A percentile compares a stretch with the other conserved stretches of the same genome.
These are phyloP conservation scores for Glebionis coronaria DNA, from an alignment of 129 eudicot species.

Conservation along the genomic window DNA sequence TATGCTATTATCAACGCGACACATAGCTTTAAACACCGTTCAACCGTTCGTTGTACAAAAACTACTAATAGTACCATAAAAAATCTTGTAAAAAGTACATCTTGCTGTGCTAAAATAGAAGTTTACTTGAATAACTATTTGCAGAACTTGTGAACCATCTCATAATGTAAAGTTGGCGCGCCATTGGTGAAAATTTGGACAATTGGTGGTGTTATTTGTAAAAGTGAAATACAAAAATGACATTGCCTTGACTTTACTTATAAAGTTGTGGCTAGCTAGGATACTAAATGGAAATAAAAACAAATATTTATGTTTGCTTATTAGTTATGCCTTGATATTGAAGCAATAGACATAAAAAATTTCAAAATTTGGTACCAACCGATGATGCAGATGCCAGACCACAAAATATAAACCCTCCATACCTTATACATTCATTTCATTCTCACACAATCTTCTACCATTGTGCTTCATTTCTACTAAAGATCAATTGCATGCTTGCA, in stretches of 20 bases:
- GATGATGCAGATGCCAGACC: slow-evolving; percentile 29
- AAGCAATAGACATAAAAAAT: slow-evolving; percentile 23
- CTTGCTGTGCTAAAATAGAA: too few species aligned
- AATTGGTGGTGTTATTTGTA: background rate
- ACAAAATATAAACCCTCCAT: slow-evolving; percentile 30
- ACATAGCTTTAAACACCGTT: too few species aligned
- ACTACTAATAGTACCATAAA: too few species aligned
- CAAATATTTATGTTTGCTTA: background rate
- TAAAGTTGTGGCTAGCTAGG: slow-evolving; percentile 23
- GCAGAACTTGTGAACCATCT: too few species aligned
- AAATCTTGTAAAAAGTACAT: too few species aligned
- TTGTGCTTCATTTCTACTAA: slow-evolving; percentile 3
- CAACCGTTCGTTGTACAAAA: too few species aligned
- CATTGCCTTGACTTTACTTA: background rate
- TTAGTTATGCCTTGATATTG: slow-evolving; percentile 27
- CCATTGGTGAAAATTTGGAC: background rate
- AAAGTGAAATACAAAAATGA: background rate
- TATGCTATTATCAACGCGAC: too few species aligned
- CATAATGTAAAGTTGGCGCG: background rate
- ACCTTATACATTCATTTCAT: slow-evolving; percentile 22
- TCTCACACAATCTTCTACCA: background rate
- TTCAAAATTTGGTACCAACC: slow-evolving; percentile 31
- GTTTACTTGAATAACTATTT: too few species aligned
- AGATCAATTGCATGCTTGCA: slow-evolving; percentile 4
- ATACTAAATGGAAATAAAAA: background rate